These are phyloP conservation scores for Neobulgaria alba DNA, from an alignment of 2,329 filamentous ascomycete species.

Conservation along the genomic window DNA sequence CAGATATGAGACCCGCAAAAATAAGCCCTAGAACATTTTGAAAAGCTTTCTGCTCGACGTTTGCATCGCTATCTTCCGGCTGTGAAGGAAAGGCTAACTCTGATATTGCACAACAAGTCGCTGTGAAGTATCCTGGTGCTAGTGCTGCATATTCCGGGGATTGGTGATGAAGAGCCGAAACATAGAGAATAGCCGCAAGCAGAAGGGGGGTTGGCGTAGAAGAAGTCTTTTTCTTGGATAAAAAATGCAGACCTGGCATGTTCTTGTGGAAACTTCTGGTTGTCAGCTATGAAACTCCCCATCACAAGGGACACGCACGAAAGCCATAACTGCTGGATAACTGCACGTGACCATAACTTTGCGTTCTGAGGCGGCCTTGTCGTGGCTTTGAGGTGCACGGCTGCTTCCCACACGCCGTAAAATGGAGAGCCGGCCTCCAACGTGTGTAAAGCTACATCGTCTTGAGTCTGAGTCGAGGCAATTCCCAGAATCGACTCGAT, in stretches of 20 bases:
- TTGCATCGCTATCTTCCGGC: slow-evolving; percentile 23
- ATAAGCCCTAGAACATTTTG: slow-evolving; percentile 36
- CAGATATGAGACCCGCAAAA: slow-evolving; percentile 33
- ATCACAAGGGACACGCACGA: slow-evolving; percentile 22
- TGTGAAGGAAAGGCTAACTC: slow-evolving; percentile 32
- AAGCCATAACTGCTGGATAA: slow-evolving; percentile 31
- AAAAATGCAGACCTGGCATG: slow-evolving; percentile 37
- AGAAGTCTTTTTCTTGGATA: slow-evolving; percentile 35
- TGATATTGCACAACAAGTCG: slow-evolving; percentile 33
- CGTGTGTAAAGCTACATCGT: slow-evolving; percentile 9
- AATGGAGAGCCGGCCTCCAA: slow-evolving; percentile 16
- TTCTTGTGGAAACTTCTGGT: slow-evolving; percentile 38
- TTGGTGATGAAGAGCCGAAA: slow-evolving; percentile 30
- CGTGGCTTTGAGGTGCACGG: slow-evolving; percentile 24
- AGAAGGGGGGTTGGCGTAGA: slow-evolving; percentile 35
- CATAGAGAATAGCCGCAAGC: slow-evolving; percentile 36
- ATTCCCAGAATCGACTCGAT: slow-evolving; percentile 18
- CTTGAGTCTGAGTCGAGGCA: slow-evolving; percentile 9
- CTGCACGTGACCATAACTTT: slow-evolving; percentile 28
- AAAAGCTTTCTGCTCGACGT: slow-evolving; percentile 33
- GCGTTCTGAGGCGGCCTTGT: slow-evolving; percentile 20
- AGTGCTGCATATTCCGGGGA: slow-evolving; percentile 29
- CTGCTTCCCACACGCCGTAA: slow-evolving; percentile 27
- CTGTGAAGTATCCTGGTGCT: slow-evolving; percentile 32
- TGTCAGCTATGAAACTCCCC: too few species aligned